phyloP scores from a whole-genome alignment of 306 rosid species.

The Urtica urens region DNA sequence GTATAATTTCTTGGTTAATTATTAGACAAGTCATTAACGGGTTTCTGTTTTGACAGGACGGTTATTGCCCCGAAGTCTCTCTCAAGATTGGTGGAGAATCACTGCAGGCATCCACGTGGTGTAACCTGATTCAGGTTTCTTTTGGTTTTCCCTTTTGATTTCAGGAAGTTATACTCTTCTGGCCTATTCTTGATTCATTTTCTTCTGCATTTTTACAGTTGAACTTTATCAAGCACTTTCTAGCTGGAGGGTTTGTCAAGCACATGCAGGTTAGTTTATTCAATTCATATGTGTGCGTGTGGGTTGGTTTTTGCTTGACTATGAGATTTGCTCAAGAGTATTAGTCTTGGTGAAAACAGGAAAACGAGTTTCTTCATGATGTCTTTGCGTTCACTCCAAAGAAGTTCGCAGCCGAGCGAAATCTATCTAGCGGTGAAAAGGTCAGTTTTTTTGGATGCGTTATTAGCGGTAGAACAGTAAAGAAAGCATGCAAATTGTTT shows the following conservation, averaged over 20 bases:
- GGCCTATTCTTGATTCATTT: neutral
- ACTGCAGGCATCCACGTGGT: constrained; percentile 71
- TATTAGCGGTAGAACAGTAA: too few relatives aligned
- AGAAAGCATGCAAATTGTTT: too few relatives aligned
- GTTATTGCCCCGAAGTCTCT: constrained; percentile 61
- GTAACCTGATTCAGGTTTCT: constrained; percentile 64
- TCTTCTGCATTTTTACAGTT: constrained; percentile 29
- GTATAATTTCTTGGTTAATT: neutral
- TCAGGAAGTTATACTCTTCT: neutral
- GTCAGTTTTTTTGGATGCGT: constrained; percentile 26
- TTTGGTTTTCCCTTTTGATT: neutral
- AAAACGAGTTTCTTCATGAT: constrained; percentile 76
- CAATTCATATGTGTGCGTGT: neutral
- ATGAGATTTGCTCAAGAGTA: neutral
- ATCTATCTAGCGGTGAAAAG: constrained; percentile 71
- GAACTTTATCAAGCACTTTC: constrained; percentile 72
- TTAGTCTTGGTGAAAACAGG: constrained; percentile 33
- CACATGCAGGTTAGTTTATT: constrained; percentile 80
- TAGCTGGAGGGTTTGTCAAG: constrained; percentile 86
- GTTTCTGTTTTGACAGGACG: constrained; percentile 37
- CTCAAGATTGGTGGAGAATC: constrained; percentile 66
- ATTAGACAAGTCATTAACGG: constrained; percentile 8
- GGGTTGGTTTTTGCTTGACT: neutral
- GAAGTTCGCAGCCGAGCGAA: constrained; percentile 30
- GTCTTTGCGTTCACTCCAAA: constrained; percentile 73